A percentile compares a stretch with the other conserved stretches of the same genome.
phyloP scores from a whole-genome alignment of 768 basidiomycete genomes.

The Mycena olivaceomarginata region DNA sequence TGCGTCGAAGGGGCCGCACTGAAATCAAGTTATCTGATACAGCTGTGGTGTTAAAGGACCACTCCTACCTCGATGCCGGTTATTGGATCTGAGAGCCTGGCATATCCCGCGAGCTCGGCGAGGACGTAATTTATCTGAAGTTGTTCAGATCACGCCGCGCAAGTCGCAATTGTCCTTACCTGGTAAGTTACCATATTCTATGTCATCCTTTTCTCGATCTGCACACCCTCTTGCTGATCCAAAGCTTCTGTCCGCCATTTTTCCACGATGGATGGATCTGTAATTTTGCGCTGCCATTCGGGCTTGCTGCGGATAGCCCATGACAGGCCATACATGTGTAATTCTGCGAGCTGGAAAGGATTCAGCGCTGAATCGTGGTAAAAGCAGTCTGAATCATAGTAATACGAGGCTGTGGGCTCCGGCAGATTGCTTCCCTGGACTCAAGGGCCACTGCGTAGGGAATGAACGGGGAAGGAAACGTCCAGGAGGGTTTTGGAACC shows the following conservation, averaged over 20 bases:
- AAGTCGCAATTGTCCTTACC: conserved; percentile 2
- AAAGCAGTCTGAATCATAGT: not conserved
- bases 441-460: conserved; percentile 17
- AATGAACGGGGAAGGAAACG: conserved; percentile 24
- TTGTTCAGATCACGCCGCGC: not conserved
- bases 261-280: conserved; percentile 29
- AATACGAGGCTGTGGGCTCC: conserved; percentile 32
- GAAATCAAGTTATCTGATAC: not conserved
- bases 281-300: conserved; percentile 40
- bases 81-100: conserved; percentile 33
- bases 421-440: not conserved
- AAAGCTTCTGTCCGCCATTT: conserved; percentile 45
- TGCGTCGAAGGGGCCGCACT: conserved; percentile 44
- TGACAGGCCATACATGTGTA: conserved; percentile 43
- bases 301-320: conserved; percentile 43
- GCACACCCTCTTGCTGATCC: conserved; percentile 23
- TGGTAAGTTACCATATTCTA: too few relatives aligned
- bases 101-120: conserved; percentile 43
- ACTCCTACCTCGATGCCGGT: conserved; percentile 39
- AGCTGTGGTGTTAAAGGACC: not conserved
- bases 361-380: not conserved
- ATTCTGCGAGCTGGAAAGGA: conserved; percentile 30
- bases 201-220: conserved; percentile 18
- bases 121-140: conserved; percentile 45
- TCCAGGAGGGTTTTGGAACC: conserved; percentile 20